Conservation (phyloP, 139 green algal genomes). For the Ettlia oleoabundans region DNA sequence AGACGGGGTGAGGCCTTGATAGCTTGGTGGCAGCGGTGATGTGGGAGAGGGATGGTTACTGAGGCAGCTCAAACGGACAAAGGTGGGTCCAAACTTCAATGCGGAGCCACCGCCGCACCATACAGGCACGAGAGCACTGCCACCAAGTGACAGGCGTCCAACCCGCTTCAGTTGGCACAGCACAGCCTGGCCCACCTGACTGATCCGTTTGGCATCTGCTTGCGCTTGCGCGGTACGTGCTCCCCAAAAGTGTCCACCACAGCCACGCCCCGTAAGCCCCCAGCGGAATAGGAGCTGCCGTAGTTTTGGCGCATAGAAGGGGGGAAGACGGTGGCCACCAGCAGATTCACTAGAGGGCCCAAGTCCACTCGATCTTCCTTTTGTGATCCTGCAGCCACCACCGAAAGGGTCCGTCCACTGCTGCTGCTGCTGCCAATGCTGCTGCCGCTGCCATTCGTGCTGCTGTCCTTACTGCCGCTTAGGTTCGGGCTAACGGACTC, state of each 20-base stretch:
- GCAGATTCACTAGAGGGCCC: neutral
- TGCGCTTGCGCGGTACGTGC: slow-evolving; percentile 16
- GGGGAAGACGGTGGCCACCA: neutral
- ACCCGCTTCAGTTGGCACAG: no score
- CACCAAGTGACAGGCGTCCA: no score
- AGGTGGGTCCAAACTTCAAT: no score
- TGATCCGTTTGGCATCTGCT: slow-evolving; percentile 20
- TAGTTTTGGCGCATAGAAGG: slow-evolving; percentile 30
- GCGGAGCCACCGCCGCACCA: no score
- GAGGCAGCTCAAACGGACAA: no score
- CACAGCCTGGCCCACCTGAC: slow-evolving; percentile 10
- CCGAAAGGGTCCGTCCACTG: neutral
- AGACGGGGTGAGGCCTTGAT: no score
- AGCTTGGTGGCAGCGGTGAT: no score
- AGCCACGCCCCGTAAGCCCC: slow-evolving; percentile 26
- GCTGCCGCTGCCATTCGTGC: neutral
- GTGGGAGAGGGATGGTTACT: no score
- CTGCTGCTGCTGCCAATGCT: slow-evolving; percentile 6
- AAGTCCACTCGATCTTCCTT: no score
- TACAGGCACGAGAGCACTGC: no score
- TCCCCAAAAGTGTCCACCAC: slow-evolving; percentile 31
- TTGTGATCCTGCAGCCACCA: neutral
- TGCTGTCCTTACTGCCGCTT: neutral
- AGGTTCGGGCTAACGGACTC: no score
- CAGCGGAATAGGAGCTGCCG: slow-evolving; percentile 1